These are phyloP conservation scores for Claviceps lovelessii DNA, from an alignment of 2,329 filamentous ascomycete genomes.

Conservation along the genomic window DNA sequence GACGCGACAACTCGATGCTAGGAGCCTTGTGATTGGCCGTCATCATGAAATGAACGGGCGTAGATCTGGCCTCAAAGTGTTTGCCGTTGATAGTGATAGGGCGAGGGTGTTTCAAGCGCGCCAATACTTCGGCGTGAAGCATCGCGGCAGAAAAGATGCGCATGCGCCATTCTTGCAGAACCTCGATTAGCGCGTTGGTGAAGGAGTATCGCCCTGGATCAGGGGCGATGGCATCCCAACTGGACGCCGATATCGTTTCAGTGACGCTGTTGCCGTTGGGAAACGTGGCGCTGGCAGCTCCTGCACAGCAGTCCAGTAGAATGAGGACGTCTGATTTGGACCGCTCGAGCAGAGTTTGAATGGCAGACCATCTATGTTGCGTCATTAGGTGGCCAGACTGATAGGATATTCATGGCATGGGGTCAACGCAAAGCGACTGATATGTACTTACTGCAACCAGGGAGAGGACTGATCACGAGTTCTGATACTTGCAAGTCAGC, in stretches of 20 bases:
- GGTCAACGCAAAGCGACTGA: not conserved
- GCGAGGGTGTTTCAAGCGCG: conserved; percentile 44
- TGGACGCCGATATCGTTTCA: conserved; percentile 47
- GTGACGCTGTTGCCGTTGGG: conserved; percentile 44
- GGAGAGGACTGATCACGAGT: conserved; percentile 37
- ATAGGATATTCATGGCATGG: not conserved
- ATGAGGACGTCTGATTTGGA: conserved; percentile 44
- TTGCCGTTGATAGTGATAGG: conserved; percentile 44
- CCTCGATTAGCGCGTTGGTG: conserved; percentile 44
- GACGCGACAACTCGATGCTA: conserved; percentile 39
- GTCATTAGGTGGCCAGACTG: not conserved
- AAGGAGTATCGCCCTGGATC: conserved; percentile 46
- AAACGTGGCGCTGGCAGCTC: conserved; percentile 45
- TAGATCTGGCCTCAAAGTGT: conserved; percentile 42
- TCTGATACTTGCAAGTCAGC: conserved; percentile 14
- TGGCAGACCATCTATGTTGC: conserved; percentile 39
- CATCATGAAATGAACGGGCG: conserved; percentile 50
- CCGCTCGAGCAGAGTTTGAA: conserved; percentile 43
- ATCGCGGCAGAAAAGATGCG: conserved; percentile 44
- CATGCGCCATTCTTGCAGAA: conserved; percentile 41
- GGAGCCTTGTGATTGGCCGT: conserved; percentile 44
- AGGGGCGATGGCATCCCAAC: conserved; percentile 47
- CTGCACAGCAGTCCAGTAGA: conserved; percentile 44
- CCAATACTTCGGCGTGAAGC: conserved; percentile 45
- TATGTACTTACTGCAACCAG: conserved; percentile 35